Base-by-base conservation (phyloP, 805 yeast genomes). In the Pichia gijzeniarum region DNA sequence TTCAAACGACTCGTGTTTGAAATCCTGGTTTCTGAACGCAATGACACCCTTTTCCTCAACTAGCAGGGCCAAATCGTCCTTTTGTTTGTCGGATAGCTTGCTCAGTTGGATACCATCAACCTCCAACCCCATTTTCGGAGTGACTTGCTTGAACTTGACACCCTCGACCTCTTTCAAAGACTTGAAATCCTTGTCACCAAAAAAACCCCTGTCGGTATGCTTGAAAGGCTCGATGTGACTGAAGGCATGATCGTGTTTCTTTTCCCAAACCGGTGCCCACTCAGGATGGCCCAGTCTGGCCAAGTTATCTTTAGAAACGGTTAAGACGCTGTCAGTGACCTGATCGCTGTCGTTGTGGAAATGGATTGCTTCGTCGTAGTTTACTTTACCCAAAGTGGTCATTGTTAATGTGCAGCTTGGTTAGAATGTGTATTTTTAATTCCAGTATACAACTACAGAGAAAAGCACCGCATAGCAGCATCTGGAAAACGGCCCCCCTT, bases 31-130 rank as follows among this genome's bases (percentile, higher is more conserved):
- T 56, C 82, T 70, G 60, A 82, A 79, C 3, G 79, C 74, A 28
- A 78, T 79, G 35, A 83, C 85, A 57, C 85, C 87, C 57, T 84
- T 67, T 59, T 79, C 79, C n/a, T 84, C 89, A 36, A 82, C 80
- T 21, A 72, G 68, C 27, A 80, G 67, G 2, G 90, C 88, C 48
- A 84, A 70, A 52, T 84, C 91, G 54, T 83, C 82, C 59, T 78
- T 80, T 27, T 74, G 87, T 16, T 65, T 63, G 40, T 69, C 71
- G 43, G 69, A 59, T 48, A 83, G 70, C 35, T 69, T 60, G 17
- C 83, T 74, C 44, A 82, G 65, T 57, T 81, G 87, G 35, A 83
- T 57, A 33, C 82, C 83, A 10, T 62, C 63, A 35, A 85, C 65
- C 52, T 80, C 86, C 19, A 82, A 69, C 20, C 93, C 95, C 41